A percentile compares a stretch with the other conserved stretches of the same genome.
These are phyloP conservation scores for Fusarium nodosum DNA, from an alignment of 2,329 filamentous ascomycete genomes.

Conservation along the genomic window DNA sequence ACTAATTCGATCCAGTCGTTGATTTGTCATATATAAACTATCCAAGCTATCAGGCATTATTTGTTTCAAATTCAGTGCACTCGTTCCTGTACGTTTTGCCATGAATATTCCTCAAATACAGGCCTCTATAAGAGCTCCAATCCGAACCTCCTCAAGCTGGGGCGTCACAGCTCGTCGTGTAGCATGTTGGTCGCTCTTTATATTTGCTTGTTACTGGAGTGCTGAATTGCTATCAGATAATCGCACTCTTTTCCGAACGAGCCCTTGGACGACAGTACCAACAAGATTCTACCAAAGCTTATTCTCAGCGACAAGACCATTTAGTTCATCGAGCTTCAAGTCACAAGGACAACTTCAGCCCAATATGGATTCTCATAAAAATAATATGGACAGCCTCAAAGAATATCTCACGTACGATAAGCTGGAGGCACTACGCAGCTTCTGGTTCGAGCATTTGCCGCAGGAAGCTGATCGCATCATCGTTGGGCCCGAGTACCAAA, in stretches of 20 bases:
- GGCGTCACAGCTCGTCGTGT: conserved; percentile 22
- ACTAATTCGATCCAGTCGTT: neutral
- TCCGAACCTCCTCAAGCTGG: conserved; percentile 20
- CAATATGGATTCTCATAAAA: conserved; percentile 17
- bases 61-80: neutral
- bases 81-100: too few species aligned
- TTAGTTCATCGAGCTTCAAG: conserved; percentile 13
- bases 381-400: conserved; percentile 23
- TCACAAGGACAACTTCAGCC: neutral
- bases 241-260: conserved; percentile 18
- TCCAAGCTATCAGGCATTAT: neutral
- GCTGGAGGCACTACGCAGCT: conserved; percentile 52
- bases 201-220: conserved; percentile 33
- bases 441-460: conserved; percentile 57
- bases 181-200: conserved; percentile 44
- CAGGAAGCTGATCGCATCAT: conserved; percentile 48
- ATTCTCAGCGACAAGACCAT: conserved; percentile 1
- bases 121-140: conserved; percentile 24
- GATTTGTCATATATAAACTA: neutral
- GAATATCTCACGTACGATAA: conserved; percentile 49
- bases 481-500: conserved; percentile 45
- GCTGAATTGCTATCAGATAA: conserved; percentile 44
- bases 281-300: conserved; percentile 12
- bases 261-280: conserved; percentile 9
- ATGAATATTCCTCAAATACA: neutral